Conservation (phyloP, 768 basidiomycete species). For the Boletus vinaceobasis region DNA sequence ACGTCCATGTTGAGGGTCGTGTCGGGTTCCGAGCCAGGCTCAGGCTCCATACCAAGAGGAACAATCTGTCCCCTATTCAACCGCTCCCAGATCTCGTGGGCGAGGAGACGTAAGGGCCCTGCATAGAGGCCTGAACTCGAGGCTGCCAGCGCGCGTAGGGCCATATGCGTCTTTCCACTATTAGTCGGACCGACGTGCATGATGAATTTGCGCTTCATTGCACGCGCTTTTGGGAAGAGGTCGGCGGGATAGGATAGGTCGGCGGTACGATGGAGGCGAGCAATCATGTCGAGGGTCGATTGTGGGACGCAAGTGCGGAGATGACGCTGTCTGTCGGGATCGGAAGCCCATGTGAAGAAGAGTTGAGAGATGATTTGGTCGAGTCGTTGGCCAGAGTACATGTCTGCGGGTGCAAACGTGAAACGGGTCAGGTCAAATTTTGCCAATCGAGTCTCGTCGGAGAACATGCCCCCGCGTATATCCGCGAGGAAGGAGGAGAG, state of each 20-base stretch:
- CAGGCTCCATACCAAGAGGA: constrained; percentile 57
- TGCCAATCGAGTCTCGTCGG: constrained; percentile 10
- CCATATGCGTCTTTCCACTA: constrained; percentile 94
- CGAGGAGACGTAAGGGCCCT: constrained; percentile 88
- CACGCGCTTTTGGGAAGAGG: constrained; percentile 49
- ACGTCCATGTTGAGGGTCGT: constrained; percentile 34
- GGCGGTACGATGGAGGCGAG: constrained; percentile 35
- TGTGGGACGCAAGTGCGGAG: constrained; percentile 28
- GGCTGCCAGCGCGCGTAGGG: constrained; percentile 81
- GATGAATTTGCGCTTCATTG: constrained; percentile 69
- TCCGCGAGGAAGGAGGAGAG: constrained; percentile 41
- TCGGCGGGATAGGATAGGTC: constrained; percentile 49
- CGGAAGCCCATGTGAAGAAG: constrained; percentile 55
- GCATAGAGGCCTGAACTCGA: constrained; percentile 78
- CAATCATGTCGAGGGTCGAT: constrained; percentile 38
- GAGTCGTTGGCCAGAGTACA: constrained; percentile 25
- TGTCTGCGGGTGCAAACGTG: constrained; percentile 31
- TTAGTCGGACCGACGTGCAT: constrained; percentile 99
- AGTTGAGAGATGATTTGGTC: constrained; percentile 51
- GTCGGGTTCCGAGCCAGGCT: constrained; percentile 36
- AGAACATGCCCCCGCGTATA: constrained; percentile 35
- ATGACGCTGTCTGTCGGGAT: constrained; percentile 26
- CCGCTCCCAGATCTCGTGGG: constrained; percentile 91
- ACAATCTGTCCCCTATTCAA: constrained; percentile 88
- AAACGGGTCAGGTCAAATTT: constrained; percentile 46